phyloP scores from a whole-genome alignment of 169 alveolate genomes.

The Eimeria sp. region DNA sequence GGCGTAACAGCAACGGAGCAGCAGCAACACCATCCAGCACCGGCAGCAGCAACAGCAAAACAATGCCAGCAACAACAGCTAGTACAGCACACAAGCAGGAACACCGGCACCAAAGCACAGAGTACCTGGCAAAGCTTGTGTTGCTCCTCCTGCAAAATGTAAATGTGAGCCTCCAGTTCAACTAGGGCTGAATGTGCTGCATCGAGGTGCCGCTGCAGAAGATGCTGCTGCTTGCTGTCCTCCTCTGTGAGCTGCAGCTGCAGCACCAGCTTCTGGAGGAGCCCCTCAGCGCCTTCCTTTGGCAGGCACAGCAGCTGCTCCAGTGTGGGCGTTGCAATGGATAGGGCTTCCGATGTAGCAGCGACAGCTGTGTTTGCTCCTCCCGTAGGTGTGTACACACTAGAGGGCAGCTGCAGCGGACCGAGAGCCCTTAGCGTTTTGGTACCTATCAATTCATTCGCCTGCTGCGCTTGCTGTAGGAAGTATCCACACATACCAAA shows the following conservation, averaged over 20 bases:
- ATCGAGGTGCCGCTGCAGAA: slow-evolving; percentile 66
- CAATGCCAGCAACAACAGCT: not conserved
- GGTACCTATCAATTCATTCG: slow-evolving; percentile 30
- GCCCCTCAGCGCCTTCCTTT: slow-evolving; percentile 40
- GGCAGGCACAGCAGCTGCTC: slow-evolving; percentile 63
- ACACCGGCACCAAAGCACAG: not conserved
- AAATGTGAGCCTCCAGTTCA: slow-evolving; percentile 31
- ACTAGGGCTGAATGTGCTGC: slow-evolving; percentile 71
- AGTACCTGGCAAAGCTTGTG: slow-evolving; percentile 65
- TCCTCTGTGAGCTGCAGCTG: slow-evolving; percentile 20
- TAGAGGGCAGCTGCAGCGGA: slow-evolving; percentile 23
- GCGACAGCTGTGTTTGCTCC: not conserved
- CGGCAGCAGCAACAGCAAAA: slow-evolving; percentile 14
- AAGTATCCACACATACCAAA: not conserved
- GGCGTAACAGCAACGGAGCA: slow-evolving; percentile 2
- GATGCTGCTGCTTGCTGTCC: slow-evolving; percentile 6
- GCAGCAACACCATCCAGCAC: slow-evolving; percentile 20
- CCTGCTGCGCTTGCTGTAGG: slow-evolving; percentile 56
- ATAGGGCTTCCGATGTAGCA: not conserved
- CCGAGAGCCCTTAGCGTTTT: slow-evolving; percentile 25
- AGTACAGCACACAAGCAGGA: slow-evolving; percentile 25
- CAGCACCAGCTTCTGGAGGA: slow-evolving; percentile 59
- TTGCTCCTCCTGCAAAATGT: slow-evolving; percentile 58
- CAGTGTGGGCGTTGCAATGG: slow-evolving; percentile 40
- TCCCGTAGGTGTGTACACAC: not conserved